Evolutionary conservation across 768 basidiomycete species (phyloP).

Genomic region (Kwoniella europaea): DNA sequence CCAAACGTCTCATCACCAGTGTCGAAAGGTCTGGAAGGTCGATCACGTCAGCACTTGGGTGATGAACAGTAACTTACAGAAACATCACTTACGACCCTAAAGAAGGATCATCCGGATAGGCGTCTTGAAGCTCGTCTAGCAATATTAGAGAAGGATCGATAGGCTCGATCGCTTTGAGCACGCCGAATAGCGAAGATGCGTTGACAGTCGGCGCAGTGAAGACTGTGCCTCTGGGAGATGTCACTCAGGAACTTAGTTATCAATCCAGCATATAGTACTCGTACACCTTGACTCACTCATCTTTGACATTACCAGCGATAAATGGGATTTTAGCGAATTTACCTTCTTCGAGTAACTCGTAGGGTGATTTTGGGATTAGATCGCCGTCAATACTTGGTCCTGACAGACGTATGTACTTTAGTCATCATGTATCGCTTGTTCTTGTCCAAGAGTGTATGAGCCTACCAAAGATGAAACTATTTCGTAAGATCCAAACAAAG

Average conservation of each 20-base stretch:
- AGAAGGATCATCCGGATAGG: conserved; percentile 44
- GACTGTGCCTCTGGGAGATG: conserved; percentile 41
- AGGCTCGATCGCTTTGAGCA: conserved; percentile 27
- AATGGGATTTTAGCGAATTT: conserved; percentile 48
- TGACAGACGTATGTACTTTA: neutral
- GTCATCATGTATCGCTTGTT: neutral
- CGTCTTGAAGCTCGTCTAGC: conserved; percentile 11
- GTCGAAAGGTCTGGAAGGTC: conserved; percentile 42
- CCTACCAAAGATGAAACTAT: conserved; percentile 39
- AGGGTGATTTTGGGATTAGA: conserved; percentile 48
- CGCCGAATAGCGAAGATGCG: conserved; percentile 1
- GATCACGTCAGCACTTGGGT: neutral
- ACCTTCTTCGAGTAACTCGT: conserved; percentile 42
- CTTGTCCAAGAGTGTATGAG: neutral
- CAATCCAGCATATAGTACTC: neutral
- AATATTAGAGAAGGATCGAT: conserved; percentile 8
- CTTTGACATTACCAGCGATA: conserved; percentile 51
- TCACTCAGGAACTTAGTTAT: neutral
- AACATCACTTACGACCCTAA: conserved; percentile 38
- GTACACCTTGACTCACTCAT: conserved; percentile 44
- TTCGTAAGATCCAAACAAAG: conserved; percentile 60
- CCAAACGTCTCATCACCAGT: conserved; percentile 55
- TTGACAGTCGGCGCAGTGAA: conserved; percentile 37
- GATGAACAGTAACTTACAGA: neutral
- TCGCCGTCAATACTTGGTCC: conserved; percentile 52